Conservation (phyloP, 805 yeast genomes). For the Monosporozyma unispora region DNA sequence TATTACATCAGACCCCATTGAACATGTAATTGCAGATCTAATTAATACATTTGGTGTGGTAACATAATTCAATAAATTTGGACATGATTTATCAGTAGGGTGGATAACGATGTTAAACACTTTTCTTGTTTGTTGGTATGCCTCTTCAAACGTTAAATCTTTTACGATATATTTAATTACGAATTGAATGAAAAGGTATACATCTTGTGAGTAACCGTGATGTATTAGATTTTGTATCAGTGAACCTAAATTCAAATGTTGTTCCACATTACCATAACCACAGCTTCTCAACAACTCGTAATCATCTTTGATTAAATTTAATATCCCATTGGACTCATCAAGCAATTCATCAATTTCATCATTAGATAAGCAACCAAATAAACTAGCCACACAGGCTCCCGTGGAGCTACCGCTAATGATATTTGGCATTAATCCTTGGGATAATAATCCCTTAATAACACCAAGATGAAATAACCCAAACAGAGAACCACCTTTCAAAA, state of each 20-base stretch:
- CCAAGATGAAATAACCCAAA: conserved; percentile 94
- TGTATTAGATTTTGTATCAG: conserved; percentile 66
- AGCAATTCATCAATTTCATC: conserved; percentile 47
- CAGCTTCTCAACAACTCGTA: conserved; percentile 49
- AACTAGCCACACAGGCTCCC: conserved; percentile 87
- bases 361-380: conserved; percentile 66
- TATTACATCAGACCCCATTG: conserved; percentile 64
- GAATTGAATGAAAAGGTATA: conserved; percentile 66
- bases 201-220: conserved; percentile 82
- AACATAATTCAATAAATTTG: conserved; percentile 72
- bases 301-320: conserved; percentile 44
- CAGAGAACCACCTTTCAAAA: conserved; percentile 89
- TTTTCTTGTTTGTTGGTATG: conserved; percentile 68
- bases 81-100: conserved; percentile 54
- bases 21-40: conserved; percentile 83
- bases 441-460: conserved; percentile 74
- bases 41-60: conserved; percentile 90
- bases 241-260: conserved; percentile 41
- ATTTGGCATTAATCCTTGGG: conserved; percentile 67
- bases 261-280: conserved; percentile 32
- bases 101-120: conserved; percentile 78
- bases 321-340: conserved; percentile 27
- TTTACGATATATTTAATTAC: conserved; percentile 63
- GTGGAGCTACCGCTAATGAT: conserved; percentile 88
- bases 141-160: conserved; percentile 87